Evolutionary conservation across 2,329 filamentous ascomycete genomes (phyloP), one percentile per base, ranked within the genome.

Genomic region (Colletotrichum sp.): DNA sequence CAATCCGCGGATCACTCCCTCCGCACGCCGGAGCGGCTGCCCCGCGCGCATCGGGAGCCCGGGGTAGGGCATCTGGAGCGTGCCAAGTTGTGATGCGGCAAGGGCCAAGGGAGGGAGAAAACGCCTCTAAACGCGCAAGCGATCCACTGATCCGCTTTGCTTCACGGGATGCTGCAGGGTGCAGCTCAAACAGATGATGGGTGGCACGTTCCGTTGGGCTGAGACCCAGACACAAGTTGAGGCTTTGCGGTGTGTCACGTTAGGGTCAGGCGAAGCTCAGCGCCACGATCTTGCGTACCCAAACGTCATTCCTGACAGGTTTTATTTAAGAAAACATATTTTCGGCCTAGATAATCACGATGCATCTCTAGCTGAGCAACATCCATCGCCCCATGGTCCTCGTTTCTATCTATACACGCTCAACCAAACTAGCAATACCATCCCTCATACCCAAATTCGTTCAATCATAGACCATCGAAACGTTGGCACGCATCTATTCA

Each of bases 101-200:
- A 34, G 16, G 43, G 30, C 39, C 25, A 9, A 48, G 25, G 34
- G 22, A 39, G 48, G 25, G 18, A 28, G 27, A 55, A 28, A 43
- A 60, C 55, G 34, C 55, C 55, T 28, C 67, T 27, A 28, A 70
- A 67, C 65, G 48, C 66, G 52, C 43, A 30, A 65, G 62, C 36
- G 22, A 56, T 22, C 65, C 74, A 69, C 70, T 73, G 64, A 73
- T 74, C 70, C 9, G 16, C 73, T 65, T 65, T 65, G 43, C 70
- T 74, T 73, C 25, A 55, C 74, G 65, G 74, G 28, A 74, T 69
- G 48, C 28, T 65, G 65, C 74, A 66, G 43, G 15, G 27, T 62
- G 55, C 12, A 52, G 65, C 62, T 36, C 28, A 30, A 62, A 32
- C 13, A 72, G 58, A 8, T 64, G 16, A 13, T 34, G 27, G 55